phyloP scores from a whole-genome alignment of 345 rosid species.

The Hypericum perforatum region DNA sequence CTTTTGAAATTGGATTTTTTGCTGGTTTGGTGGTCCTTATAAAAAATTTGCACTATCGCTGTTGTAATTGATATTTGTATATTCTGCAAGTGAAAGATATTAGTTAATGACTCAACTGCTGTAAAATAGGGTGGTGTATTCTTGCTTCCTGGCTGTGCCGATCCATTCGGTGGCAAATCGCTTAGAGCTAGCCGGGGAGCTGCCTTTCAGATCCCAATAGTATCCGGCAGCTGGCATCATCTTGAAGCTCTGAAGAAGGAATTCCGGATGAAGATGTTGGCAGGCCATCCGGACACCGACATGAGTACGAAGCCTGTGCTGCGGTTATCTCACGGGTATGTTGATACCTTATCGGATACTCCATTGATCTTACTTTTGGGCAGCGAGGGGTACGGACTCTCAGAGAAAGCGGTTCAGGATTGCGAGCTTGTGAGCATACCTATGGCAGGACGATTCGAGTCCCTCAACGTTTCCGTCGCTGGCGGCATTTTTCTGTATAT shows the following conservation, averaged over 20 bases:
- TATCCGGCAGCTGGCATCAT: conserved; percentile 66
- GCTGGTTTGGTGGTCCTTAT: too few species aligned
- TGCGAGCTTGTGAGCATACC: conserved; percentile 83
- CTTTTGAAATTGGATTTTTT: too few species aligned
- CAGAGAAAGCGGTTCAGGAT: conserved; percentile 38
- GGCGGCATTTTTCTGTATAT: conserved; percentile 77
- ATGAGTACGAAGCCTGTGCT: conserved; percentile 21
- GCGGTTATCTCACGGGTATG: conserved; percentile 34
- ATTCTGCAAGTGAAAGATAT: not conserved
- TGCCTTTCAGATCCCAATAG: conserved; percentile 71
- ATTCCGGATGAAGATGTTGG: conserved; percentile 66
- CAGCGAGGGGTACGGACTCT: conserved; percentile 77
- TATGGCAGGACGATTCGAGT: conserved; percentile 74
- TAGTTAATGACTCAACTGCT: not conserved
- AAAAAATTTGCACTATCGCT: not conserved
- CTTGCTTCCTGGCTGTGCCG: conserved; percentile 94
- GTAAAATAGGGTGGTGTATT: conserved; percentile 68
- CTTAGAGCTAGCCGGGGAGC: conserved; percentile 93
- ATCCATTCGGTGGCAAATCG: conserved; percentile 84
- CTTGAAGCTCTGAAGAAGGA: conserved; percentile 41
- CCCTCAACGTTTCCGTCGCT: conserved; percentile 91
- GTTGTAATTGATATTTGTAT: not conserved
- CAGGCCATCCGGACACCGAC: conserved; percentile 53
- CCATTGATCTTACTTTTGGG: conserved; percentile 77
- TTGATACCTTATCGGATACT: conserved; percentile 34